phyloP scores from a whole-genome alignment of 768 basidiomycete genomes.

The Termitomyces heimii region DNA sequence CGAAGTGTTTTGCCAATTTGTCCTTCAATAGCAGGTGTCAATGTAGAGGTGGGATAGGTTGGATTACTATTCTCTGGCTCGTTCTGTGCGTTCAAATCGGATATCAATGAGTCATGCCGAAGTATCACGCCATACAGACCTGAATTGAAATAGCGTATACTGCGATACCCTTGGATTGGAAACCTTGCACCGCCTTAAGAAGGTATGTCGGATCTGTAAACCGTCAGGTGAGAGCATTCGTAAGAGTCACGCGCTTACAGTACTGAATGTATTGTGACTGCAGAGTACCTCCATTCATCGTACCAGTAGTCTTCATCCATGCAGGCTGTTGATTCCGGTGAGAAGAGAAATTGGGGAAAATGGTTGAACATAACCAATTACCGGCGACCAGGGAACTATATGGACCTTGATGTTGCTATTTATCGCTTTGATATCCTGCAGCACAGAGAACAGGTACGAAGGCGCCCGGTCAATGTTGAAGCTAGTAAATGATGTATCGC shows the following conservation, averaged over 20 bases:
- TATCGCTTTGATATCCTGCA: conserved; percentile 57
- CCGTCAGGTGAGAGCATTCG: neutral
- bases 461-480: conserved; percentile 59
- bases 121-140: neutral
- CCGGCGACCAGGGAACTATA: conserved; percentile 71
- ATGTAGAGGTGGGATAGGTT: conserved; percentile 60
- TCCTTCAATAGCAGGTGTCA: conserved; percentile 52
- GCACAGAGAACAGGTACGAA: conserved; percentile 54
- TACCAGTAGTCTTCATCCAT: conserved; percentile 71
- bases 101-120: too few relatives aligned
- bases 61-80: conserved; percentile 54
- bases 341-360: neutral
- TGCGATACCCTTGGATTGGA: conserved; percentile 51
- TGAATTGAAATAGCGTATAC: conserved; percentile 63
- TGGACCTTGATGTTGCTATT: conserved; percentile 51
- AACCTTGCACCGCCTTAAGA: conserved; percentile 66
- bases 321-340: conserved; percentile 42
- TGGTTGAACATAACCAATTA: conserved; percentile 22
- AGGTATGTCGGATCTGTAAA: conserved; percentile 64
- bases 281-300: conserved; percentile 65
- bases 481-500: conserved; percentile 49
- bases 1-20: conserved; percentile 52
- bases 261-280: conserved; percentile 37
- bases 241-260: conserved; percentile 30
- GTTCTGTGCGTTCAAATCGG: conserved; percentile 22